Percentiles rank a stretch among this genome's conserved stretches.
Evolutionary conservation across 768 basidiomycete genomes (phyloP).

Genomic region (Naematelia aurantialba): DNA sequence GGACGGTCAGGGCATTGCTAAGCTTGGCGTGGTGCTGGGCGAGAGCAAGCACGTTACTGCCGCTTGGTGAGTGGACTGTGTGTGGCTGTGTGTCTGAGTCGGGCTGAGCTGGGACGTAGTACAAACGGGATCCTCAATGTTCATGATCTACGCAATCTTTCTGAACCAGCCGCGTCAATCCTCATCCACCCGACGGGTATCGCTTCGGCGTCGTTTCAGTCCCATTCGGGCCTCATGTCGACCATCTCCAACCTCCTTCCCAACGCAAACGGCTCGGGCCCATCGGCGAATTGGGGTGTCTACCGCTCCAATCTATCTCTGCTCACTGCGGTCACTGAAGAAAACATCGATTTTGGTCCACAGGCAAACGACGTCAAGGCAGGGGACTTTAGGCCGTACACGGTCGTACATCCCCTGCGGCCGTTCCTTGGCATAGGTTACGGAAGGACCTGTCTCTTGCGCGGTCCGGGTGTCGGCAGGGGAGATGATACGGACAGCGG

Average conservation of each 20-base stretch:
- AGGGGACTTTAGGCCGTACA: constrained; percentile 26
- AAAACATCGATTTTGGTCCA: constrained; percentile 17
- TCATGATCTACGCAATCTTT: constrained; percentile 31
- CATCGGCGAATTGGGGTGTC: constrained; percentile 18
- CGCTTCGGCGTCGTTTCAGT: constrained; percentile 30
- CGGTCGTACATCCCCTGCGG: constrained; percentile 33
- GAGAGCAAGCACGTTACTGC: constrained; percentile 34
- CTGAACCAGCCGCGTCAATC: constrained; percentile 12
- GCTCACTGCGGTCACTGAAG: constrained; percentile 17
- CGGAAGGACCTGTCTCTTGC: constrained; percentile 22
- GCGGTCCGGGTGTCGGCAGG: constrained; percentile 33
- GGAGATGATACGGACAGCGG: constrained; percentile 41
- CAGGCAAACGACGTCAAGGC: constrained; percentile 11
- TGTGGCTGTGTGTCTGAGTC: too few species aligned
- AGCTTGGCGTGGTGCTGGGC: constrained; percentile 36
- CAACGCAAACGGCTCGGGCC: not conserved
- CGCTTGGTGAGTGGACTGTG: constrained; percentile 32
- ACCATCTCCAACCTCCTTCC: constrained; percentile 21
- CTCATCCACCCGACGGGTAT: constrained; percentile 34
- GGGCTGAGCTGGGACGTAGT: constrained; percentile 17
- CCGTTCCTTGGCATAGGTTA: constrained; percentile 36
- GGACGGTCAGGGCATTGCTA: constrained; percentile 7
- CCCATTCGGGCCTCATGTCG: constrained; percentile 41
- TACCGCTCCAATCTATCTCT: constrained; percentile 17
- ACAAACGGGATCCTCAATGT: constrained; percentile 35